phyloP scores from a whole-genome alignment of 371 early-diverging fungal genomes.

The Mortierella sp. region DNA sequence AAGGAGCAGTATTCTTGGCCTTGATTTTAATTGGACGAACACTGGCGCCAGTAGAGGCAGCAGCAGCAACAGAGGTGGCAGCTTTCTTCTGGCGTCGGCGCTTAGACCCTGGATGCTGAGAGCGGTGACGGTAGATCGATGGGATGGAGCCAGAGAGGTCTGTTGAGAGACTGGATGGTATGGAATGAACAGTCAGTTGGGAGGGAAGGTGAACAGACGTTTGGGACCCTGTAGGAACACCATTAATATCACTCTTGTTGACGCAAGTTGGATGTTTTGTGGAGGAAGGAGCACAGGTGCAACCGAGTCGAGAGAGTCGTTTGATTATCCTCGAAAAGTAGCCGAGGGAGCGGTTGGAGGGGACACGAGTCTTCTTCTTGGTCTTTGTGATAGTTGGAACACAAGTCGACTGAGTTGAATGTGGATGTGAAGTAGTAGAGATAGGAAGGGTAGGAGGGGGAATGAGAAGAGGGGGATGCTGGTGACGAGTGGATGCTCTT shows the following conservation, averaged over 20 bases:
- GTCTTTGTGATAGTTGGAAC: background rate
- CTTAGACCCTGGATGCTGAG: conserved; percentile 12
- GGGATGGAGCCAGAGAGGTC: background rate
- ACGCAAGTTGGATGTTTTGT: background rate
- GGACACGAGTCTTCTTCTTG: background rate
- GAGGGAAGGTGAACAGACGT: conserved; percentile 23
- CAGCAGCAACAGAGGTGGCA: background rate
- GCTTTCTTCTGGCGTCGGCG: conserved; percentile 1
- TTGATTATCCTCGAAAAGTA: conserved; percentile 23
- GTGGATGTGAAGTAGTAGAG: background rate
- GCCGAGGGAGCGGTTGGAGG: conserved; percentile 7
- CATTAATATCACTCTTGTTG: background rate
- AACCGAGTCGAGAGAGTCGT: conserved; percentile 23
- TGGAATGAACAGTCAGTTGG: background rate
- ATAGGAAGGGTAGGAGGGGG: background rate
- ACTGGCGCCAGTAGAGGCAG: background rate
- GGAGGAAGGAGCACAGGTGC: conserved; percentile 12
- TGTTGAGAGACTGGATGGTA: background rate
- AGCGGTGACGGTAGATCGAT: background rate
- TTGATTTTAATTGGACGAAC: background rate
- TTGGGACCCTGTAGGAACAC: background rate
- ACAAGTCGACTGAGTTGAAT: background rate
- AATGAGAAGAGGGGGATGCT: background rate
- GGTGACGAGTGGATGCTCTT: background rate
- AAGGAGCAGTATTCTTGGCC: background rate